phyloP scores from a whole-genome alignment of 2,329 filamentous ascomycete genomes.

The Colletotrichum sp. region DNA sequence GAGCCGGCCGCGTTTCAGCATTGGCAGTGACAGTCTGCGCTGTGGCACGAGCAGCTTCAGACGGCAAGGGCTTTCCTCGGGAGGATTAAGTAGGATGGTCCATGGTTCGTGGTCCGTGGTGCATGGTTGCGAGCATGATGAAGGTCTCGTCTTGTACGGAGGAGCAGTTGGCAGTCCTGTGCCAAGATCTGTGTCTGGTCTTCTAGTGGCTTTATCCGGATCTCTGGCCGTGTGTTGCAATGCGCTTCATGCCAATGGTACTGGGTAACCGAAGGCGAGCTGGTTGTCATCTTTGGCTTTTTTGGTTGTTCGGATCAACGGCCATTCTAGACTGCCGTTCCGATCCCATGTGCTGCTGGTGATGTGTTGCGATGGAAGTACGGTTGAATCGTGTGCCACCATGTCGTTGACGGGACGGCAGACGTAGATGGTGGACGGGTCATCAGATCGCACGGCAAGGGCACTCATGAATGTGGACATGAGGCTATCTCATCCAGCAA shows the following conservation, averaged over 20 bases:
- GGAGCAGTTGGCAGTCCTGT: not conserved
- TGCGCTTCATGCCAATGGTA: not conserved
- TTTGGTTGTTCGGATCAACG: not conserved
- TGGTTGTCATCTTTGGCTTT: not conserved
- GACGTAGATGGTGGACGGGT: not conserved
- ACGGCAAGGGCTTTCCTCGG: constrained; percentile 17
- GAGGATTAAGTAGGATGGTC: not conserved
- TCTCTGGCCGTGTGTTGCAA: not conserved
- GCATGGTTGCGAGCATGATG: not conserved
- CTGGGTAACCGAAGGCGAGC: not conserved
- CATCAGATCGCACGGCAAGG: not conserved
- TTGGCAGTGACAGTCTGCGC: constrained; percentile 2
- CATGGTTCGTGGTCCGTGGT: not conserved
- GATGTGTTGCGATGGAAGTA: not conserved
- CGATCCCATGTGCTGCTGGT: not conserved
- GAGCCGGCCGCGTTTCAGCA: constrained; percentile 17
- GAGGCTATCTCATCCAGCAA: not conserved
- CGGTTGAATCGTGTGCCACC: not conserved
- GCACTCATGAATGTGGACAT: not conserved
- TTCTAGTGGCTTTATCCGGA: not conserved
- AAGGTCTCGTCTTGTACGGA: not conserved
- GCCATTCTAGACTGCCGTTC: not conserved
- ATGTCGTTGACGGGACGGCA: not conserved
- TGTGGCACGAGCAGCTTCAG: constrained; percentile 19
- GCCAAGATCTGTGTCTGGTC: not conserved